Evolutionary conservation across 225 moss, liverwort and hornwort species (phyloP).

Genomic region (Straminergon stramineum): DNA sequence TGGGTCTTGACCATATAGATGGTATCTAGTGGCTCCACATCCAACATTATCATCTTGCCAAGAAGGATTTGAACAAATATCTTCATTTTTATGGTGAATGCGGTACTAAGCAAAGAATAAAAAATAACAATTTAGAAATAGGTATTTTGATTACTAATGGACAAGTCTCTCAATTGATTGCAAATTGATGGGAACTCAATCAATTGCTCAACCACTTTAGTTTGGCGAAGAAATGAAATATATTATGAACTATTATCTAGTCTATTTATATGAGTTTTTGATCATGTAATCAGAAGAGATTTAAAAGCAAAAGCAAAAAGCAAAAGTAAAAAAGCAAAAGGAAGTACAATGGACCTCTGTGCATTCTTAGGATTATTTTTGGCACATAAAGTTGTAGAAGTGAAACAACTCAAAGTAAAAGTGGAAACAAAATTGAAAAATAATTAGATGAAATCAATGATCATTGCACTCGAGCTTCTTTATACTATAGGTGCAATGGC

Average conservation of each 20-base stretch:
- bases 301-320: not conserved
- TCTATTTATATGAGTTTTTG: not conserved
- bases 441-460: not conserved
- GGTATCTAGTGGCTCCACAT: not conserved
- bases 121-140: not conserved
- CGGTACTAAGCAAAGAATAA: not conserved
- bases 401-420: not conserved
- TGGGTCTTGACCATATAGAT: not conserved
- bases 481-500: not conserved
- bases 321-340: not conserved
- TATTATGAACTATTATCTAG: not conserved
- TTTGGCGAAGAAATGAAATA: too few relatives aligned
- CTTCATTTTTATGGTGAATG: not conserved
- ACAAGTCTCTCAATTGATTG: accelerated
- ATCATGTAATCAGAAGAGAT: not conserved
- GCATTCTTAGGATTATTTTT: not conserved
- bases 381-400: not conserved
- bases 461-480: not conserved
- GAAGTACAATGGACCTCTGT: not conserved
- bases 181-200: not conserved
- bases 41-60: not conserved
- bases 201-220: not conserved
- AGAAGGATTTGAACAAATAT: not conserved
- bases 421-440: not conserved
- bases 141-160: not conserved